Evolutionary conservation across 2,329 filamentous ascomycete genomes (phyloP), one percentile per base, ranked within the genome.

Genomic region (Trichoderma cornu-damae): DNA sequence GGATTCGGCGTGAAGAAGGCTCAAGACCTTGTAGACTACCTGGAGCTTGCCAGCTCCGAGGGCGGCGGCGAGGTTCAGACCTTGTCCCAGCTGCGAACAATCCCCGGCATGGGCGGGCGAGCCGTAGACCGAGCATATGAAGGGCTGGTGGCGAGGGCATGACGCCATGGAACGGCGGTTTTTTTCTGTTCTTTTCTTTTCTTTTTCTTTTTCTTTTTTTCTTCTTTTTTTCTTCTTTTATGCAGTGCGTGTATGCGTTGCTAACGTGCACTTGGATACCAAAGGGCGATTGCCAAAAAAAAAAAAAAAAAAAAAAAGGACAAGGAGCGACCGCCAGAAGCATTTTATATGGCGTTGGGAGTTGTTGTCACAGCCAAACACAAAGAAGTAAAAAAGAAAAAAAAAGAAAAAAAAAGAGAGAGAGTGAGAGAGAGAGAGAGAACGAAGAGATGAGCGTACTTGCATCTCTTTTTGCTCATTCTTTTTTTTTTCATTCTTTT

Each of bases 1-100:
- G 88, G 88, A 2, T 85, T 91, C 9, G 88, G 88, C 0, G 77
- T 83, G 1, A 90, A 90, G 74, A 88, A 86, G 69, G 88, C 88
- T 0, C 73, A 76, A 40, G 82, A 84, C 61, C 68, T 85, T 32
- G 77, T 85, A 4, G 79, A 82, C 49, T 79, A 79, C 61, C 67
- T 85, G n/a, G 77, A 78, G 43, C 64, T 76, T 18, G 70, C 74
- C 59, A 64, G 61, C n/a, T 68, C 67, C 7, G 72, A 77, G 30
- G 74, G 74, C 4, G 72, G 70, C 3, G 71, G 71, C 0, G 66
- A 66, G 20, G 76, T 85, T 34, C 72, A 71, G 62, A 78, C 69
- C 16, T 64, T 86, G 60, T 72, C 72, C 35, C 76, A 85, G 67
- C 67, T 86, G 64, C 73, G 76, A 55, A 70, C 72, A 6, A 70